phyloP scores from a whole-genome alignment of 1,284 basidiomycete species.

The Waitea zeae region DNA sequence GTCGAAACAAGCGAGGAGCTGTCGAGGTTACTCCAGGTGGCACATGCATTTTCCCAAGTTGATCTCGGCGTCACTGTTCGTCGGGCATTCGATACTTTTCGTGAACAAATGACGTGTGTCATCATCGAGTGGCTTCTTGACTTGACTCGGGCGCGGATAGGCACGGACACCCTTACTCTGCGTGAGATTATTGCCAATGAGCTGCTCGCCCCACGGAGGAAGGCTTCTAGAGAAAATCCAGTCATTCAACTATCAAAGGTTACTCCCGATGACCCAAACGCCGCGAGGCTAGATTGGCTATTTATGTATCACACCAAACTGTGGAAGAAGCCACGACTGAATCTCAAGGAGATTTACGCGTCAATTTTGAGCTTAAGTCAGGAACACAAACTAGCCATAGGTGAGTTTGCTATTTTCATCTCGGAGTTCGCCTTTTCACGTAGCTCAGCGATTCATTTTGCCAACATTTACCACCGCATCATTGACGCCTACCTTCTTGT shows the following conservation, averaged over 20 bases:
- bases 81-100: slow-evolving; percentile 77
- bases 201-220: slow-evolving; percentile 39
- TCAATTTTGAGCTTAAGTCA: slow-evolving; percentile 58
- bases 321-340: slow-evolving; percentile 73
- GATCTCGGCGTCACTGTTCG: slow-evolving; percentile 88
- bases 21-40: slow-evolving; percentile 58
- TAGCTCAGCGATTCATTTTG: slow-evolving; percentile 60
- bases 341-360: slow-evolving; percentile 71
- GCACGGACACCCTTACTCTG: slow-evolving; percentile 47
- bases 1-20: slow-evolving; percentile 65
- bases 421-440: neutral
- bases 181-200: slow-evolving; percentile 59
- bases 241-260: slow-evolving; percentile 18
- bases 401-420: slow-evolving; percentile 31
- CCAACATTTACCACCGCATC: slow-evolving; percentile 71
- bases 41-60: slow-evolving; percentile 70
- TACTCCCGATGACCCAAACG: slow-evolving; percentile 31
- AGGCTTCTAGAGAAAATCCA: slow-evolving; percentile 9
- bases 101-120: slow-evolving; percentile 73
- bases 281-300: slow-evolving; percentile 54
- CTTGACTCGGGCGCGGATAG: slow-evolving; percentile 56
- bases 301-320: slow-evolving; percentile 66
- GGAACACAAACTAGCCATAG: slow-evolving; percentile 62
- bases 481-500: slow-evolving; percentile 83
- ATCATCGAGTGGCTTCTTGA: slow-evolving; percentile 81